A percentile compares a stretch with the other conserved stretches of the same genome.
Conservation (phyloP, 345 rosid genomes). For the Acer negundo region DNA sequence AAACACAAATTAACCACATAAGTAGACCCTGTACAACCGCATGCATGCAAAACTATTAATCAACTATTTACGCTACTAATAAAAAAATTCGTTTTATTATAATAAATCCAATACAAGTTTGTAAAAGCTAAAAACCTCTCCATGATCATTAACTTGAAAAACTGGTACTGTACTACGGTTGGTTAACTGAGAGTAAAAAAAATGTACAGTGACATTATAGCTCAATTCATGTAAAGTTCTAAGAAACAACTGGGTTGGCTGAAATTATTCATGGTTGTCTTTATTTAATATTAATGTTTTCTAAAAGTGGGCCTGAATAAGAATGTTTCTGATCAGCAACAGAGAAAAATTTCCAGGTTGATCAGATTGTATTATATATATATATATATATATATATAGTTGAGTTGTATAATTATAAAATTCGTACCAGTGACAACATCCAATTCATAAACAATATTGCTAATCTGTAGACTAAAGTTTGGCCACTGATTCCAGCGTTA, state of each 20-base stretch:
- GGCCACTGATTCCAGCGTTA: constrained; percentile 93
- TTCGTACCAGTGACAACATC: constrained; percentile 83
- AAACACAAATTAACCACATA: background rate
- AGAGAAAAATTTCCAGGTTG: constrained; percentile 4
- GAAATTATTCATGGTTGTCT: background rate
- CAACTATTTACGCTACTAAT: background rate
- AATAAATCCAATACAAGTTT: background rate
- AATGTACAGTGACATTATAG: too few species aligned
- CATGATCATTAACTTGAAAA: too few species aligned
- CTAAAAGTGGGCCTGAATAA: constrained; percentile 21
- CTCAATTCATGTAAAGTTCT: background rate
- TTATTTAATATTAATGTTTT: constrained; percentile 8
- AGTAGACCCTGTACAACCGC: constrained; percentile 7
- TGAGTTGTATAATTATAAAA: background rate
- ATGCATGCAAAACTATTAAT: constrained; percentile 17
- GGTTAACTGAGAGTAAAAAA: background rate
- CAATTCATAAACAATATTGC: constrained; percentile 66
- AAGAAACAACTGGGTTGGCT: background rate
- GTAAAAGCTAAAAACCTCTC: too few species aligned
- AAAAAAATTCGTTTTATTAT: background rate
- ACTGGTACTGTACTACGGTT: too few species aligned
- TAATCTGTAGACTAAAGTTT: constrained; percentile 88
- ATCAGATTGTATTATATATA: background rate
- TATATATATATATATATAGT: background rate
- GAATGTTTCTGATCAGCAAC: background rate